Base-by-base conservation (phyloP, 2,329 filamentous ascomycete species). In the Pseudogymnoascus sp. region DNA sequence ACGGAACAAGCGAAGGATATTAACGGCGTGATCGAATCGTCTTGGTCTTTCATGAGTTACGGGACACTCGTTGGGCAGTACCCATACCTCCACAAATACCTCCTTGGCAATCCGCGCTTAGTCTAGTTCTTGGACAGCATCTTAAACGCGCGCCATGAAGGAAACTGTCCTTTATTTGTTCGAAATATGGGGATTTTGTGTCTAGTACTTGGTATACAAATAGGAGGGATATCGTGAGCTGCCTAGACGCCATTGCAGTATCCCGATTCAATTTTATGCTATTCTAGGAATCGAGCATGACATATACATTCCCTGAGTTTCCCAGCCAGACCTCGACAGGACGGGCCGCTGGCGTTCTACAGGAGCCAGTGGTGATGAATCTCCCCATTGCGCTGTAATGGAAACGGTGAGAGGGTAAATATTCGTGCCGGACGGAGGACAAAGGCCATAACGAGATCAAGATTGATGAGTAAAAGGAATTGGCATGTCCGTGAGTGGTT, bases 1-100 rank as follows among this genome's bases (percentile, higher is more conserved):
- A 53, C 66, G 44, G 65, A 65, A 25, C 18, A 63, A 53, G 25
- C 44, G 14, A 40, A 62, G n/a, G 60, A 66, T 36, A 38, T 66
- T 11, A 34, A 62, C 5, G 25, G 38, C n/a, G 64, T 67, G 36
- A 67, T 68, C 5, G 38, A 25, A 12, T 46, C 21, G 8, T 38
- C 65, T 12, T 61, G 62, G 25, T 44, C 21, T 5, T 36, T 31
- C 2, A 21, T 65, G 12, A 61, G 14, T 31, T 63, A 64, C 56
- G 62, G 36, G 36, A 14, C 37, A 18, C 16, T 38, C 31, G 12
- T 37, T 8, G 64, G 46, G 36, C 62, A 64, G 42, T 44, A 63
- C 16, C 59, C 61, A 10, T 56, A 36, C 18, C 50, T 63, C 10
- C 40, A 61, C 36, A 61, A 61, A 61, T 61, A 61, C 10, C 38